Conservation (phyloP, 176 grass and related monocot genomes). For the Saccharum officinarum region DNA sequence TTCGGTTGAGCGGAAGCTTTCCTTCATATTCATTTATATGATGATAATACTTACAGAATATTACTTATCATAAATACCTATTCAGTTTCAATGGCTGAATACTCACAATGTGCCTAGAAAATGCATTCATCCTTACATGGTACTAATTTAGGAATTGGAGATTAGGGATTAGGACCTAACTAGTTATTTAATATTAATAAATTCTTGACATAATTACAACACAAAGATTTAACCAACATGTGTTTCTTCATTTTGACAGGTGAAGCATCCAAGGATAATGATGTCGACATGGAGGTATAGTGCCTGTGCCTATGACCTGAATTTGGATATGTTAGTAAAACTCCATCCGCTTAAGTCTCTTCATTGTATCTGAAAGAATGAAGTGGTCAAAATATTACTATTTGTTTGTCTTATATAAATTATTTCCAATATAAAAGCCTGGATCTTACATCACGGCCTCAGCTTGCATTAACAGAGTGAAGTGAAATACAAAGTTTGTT, state of each 20-base stretch:
- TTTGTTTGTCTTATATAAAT: background rate
- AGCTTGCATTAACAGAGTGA: background rate
- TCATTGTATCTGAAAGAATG: background rate
- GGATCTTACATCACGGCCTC: background rate
- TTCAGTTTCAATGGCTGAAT: conserved; percentile 1
- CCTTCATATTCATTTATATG: background rate
- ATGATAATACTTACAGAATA: background rate
- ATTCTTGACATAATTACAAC: background rate
- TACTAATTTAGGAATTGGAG: background rate
- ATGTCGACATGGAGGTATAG: conserved; percentile 39
- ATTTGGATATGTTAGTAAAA: background rate
- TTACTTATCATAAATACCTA: background rate
- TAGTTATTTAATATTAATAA: background rate
- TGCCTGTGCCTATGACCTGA: background rate
- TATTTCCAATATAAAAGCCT: background rate
- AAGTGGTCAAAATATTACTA: conserved; percentile 8
- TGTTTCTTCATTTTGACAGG: conserved; percentile 42
- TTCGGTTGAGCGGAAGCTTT: background rate
- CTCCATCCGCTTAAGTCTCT: background rate
- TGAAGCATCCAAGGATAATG: conserved; percentile 34
- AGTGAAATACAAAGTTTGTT: background rate
- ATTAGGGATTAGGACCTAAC: background rate
- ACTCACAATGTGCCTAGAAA: background rate
- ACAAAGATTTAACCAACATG: background rate
- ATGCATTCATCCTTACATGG: background rate